Base-by-base conservation (phyloP, 192 early-diverging fungal species). In the Funneliformis geosporum region DNA sequence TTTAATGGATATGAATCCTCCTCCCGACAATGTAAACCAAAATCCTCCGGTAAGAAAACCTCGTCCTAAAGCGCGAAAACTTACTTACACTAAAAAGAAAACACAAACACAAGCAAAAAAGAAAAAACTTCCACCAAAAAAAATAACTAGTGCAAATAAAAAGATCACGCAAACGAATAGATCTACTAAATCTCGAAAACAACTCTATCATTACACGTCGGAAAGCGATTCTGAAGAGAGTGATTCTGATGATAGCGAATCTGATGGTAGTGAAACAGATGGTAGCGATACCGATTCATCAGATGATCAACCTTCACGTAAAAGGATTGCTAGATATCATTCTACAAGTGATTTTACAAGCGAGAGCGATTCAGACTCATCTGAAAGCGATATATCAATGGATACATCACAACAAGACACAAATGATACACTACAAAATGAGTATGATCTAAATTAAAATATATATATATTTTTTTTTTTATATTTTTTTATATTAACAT, bases 391-490 rank as follows among this genome's bases (percentile, higher is more conserved):
- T 39, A 68, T 68, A 28, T 68, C 28, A 68, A 68, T 68, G 28
- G 12, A 21, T 18, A 18, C 39, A 4, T 68, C 28, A 39, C 39
- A n/a, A 16, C 66, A 68, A 68, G 28, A 2, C 14, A 21, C 66
- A 40, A 68, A 39, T 68, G 39, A 68, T 10, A n/a, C 39, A 27
- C 23, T 40, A 73, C 70, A 11, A n/a, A 18, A 73, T 44, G 43
- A 16, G 28, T 42, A 40, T 25, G 43, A 8, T 40, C 10, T 21
- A 16, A 28, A 64, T n/a, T n/a, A 18, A 78, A 60, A 25, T 85
- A 33, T n/a, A 21, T 9, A 67, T 23, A 78, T 50, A 25, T 83
- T 2, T 78, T 21, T 47, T 14, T 70, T 28, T 38, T 40, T 42
- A 4, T n/a, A 10, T 70, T 28, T 40, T 21, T 2, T 33, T 2